phyloP scores from a whole-genome alignment of 2,329 filamentous ascomycete species.

The Coniochaeta sp. region DNA sequence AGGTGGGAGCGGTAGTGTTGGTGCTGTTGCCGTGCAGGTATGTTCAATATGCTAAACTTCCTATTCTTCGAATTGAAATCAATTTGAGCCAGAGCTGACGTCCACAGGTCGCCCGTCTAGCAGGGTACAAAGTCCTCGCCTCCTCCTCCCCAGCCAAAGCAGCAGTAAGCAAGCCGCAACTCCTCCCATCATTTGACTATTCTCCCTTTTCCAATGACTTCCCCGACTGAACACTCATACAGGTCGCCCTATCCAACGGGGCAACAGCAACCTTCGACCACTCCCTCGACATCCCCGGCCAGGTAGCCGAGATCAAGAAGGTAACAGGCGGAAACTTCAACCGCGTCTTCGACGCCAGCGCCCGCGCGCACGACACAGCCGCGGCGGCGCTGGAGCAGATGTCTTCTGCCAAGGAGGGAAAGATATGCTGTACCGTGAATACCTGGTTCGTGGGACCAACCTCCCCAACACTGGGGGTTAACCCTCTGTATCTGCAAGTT shows the following conservation, averaged over 20 bases:
- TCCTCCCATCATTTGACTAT: too few relatives aligned
- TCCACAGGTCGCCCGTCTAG: slow-evolving; percentile 25
- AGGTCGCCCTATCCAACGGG: slow-evolving; percentile 21
- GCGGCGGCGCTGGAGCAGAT: slow-evolving; percentile 20
- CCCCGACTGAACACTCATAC: neutral
- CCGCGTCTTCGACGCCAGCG: slow-evolving; percentile 25
- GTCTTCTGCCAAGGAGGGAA: slow-evolving; percentile 15
- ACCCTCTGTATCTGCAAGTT: too few relatives aligned
- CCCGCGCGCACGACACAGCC: slow-evolving; percentile 19
- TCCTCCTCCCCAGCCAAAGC: slow-evolving; percentile 25
- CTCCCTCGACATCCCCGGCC: slow-evolving; percentile 18
- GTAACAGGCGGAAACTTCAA: slow-evolving; percentile 26
- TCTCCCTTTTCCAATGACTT: too few relatives aligned
- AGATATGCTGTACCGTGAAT: slow-evolving; percentile 25
- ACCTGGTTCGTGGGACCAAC: slow-evolving; percentile 21
- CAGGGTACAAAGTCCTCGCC: slow-evolving; percentile 28
- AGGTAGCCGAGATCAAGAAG: slow-evolving; percentile 21
- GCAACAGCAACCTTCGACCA: slow-evolving; percentile 26
- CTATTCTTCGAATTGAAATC: too few relatives aligned
- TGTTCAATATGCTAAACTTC: too few relatives aligned
- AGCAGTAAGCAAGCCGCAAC: too few relatives aligned
- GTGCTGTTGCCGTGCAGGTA: slow-evolving; percentile 25
- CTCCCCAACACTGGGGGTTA: too few relatives aligned
- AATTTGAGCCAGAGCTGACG: too few relatives aligned
- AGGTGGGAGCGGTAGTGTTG: slow-evolving; percentile 26